Conservation (phyloP, 768 basidiomycete species). For the Rubroboletus satanas region DNA sequence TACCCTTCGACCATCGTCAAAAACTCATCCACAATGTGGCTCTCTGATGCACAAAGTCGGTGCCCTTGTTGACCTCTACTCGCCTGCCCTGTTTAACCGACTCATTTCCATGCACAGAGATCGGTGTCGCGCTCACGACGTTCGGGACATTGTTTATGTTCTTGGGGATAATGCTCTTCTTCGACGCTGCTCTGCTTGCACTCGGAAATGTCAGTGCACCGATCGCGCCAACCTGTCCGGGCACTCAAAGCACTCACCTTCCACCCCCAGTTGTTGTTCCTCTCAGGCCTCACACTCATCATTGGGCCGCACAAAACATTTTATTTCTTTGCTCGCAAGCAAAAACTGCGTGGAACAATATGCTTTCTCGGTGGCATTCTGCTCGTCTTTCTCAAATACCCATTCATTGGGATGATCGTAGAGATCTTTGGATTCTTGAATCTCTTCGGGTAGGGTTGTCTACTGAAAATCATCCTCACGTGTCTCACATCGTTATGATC, state of each 20-base stretch:
- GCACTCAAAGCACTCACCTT: slow-evolving; percentile 5
- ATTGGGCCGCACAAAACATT: slow-evolving; percentile 97
- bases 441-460: slow-evolving; percentile 75
- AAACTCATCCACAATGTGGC: slow-evolving; percentile 38
- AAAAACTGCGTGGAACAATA: slow-evolving; percentile 86
- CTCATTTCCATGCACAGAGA: slow-evolving; percentile 52
- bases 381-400: slow-evolving; percentile 94
- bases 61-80: neutral
- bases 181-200: slow-evolving; percentile 92
- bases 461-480: neutral
- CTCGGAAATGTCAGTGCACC: slow-evolving; percentile 83
- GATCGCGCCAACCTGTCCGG: neutral
- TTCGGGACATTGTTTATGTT: slow-evolving; percentile 96
- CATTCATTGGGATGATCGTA: slow-evolving; percentile 87
- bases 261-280: slow-evolving; percentile 75
- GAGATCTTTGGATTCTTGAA: slow-evolving; percentile 98
- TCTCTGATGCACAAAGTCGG: slow-evolving; percentile 50
- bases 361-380: slow-evolving; percentile 89
- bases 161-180: slow-evolving; percentile 92
- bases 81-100: neutral
- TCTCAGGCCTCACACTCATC: slow-evolving; percentile 91
- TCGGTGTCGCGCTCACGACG: slow-evolving; percentile 93
- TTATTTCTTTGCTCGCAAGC: slow-evolving; percentile 94
- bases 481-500: neutral
- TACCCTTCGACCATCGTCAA: slow-evolving; percentile 6